Percentiles rank a stretch among this genome's conserved stretches.
Conservation (phyloP, 768 basidiomycete species). For the Termitomyces heimii region DNA sequence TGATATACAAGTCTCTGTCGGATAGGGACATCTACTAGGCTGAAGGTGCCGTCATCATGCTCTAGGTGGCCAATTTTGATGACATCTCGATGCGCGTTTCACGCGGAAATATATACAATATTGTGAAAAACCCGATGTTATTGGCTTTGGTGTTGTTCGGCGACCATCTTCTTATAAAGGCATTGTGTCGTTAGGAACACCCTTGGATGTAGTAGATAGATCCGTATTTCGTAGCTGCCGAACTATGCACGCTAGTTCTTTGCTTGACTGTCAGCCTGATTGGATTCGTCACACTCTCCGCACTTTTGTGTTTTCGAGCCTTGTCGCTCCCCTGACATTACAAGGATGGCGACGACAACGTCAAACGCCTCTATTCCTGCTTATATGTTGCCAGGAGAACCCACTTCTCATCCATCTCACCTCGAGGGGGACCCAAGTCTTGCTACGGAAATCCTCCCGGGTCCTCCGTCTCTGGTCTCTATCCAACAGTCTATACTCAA, state of each 20-base stretch:
- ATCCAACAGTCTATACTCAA: slow-evolving; percentile 66
- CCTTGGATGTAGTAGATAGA: slow-evolving; percentile 2
- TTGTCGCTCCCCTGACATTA: slow-evolving; percentile 15
- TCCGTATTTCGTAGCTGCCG: neutral
- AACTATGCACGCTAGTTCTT: slow-evolving; percentile 1
- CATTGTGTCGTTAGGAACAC: neutral
- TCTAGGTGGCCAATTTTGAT: neutral
- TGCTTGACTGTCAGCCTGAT: slow-evolving; percentile 12
- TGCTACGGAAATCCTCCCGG: slow-evolving; percentile 88
- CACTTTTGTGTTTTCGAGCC: slow-evolving; percentile 12
- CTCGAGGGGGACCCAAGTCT: slow-evolving; percentile 77
- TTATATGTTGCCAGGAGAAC: slow-evolving; percentile 68
- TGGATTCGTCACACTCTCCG: slow-evolving; percentile 10
- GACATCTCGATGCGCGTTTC: neutral
- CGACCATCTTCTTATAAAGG: neutral
- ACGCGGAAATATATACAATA: neutral
- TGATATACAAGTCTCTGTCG: neutral
- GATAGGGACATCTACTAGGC: neutral
- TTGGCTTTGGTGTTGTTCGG: neutral
- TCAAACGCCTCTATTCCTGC: slow-evolving; percentile 51
- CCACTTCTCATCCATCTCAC: slow-evolving; percentile 71
- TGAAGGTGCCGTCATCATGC: neutral
- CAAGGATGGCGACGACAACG: slow-evolving; percentile 67
- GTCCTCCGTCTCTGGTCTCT: slow-evolving; percentile 71
- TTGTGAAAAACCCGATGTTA: neutral